Evolutionary conservation across 345 rosid species (phyloP), one percentile per base, ranked within the genome.

Genomic region (Aquilaria malaccensis): DNA sequence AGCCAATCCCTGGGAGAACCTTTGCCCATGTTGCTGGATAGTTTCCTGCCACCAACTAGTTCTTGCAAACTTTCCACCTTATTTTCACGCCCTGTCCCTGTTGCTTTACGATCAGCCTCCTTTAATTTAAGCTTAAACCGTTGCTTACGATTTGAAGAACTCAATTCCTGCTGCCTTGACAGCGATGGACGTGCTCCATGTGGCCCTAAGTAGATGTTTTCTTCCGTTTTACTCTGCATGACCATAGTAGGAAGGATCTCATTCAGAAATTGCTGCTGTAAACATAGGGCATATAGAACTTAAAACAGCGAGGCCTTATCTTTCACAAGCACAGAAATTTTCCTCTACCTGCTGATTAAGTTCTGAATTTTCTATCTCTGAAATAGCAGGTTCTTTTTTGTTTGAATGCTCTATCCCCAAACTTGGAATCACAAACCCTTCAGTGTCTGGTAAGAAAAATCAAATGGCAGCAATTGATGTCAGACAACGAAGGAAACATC

Each of bases 371-470:
- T 81, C 80, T 59, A 59, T 71, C 75, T 79, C 72, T 56, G 80
- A 66, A 58, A 74, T 74, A 75, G 61, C 70, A 50, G 52, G 61
- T 48, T 66, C 75, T 2, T 58, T 72, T 52, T 70, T 64, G 73
- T 64, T 72, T 12, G 68, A 13, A 11, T 74, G 79, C 50, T 67
- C 88, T 49, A 83, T 74, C 71, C 80, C 98, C 85, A 93, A 78
- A 73, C 97, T 89, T 68, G 98, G 98, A 64, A 93, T 85, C 84
- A 93, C 96, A 59, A 87, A 93, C 74, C 85, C 98, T 75, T 93
- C 98, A 67, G 87, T 85, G 76, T 93, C 98, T 89, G 63, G 13
- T 31, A 68, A 47, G 70, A 65, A 64, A 62, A 45, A 64, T 50
- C 31, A 47, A 48, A 54, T 53, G 22, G 22, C 22, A 22, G 22